Base-by-base conservation (phyloP, 495 filamentous ascomycete genomes). In the Podospora australis region DNA sequence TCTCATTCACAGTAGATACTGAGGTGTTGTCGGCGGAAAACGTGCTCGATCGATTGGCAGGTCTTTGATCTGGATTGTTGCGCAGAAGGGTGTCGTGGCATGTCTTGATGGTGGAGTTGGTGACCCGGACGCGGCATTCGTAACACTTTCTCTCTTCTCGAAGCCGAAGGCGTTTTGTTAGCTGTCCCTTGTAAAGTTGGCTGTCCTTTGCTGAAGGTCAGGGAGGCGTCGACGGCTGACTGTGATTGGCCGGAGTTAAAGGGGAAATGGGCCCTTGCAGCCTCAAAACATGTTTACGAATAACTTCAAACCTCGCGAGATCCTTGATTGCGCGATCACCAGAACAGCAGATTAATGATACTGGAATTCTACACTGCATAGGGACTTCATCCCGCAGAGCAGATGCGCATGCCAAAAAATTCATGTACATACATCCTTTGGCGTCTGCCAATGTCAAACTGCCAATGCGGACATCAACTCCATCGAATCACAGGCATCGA, bases 1-100 rank as follows among this genome's bases (percentile, higher is more conserved):
- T 41, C 30, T 53, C 50, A 53, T 57, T 32, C 50, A 52, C 16
- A 17, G 38, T 26, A 4, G 11, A 13, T 2, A 20, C n/a, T 6
- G 1, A 19, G 17, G 14, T 16, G 17, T 7, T 29, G 19, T 4
- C 9, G 29, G 28, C 8, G 6, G 17, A 35, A n/a, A 20, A 22
- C 25, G 17, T 28, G 30, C 6, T n/a, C n/a, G n/a, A n/a, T 35
- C 23, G 48, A 39, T 52, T 46, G 49, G 41, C 40, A 19, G 25
- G 26, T 16, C 24, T 35, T 13, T 25, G 13, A 19, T 32, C 11
- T 28, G 36, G 49, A 20, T 43, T 14, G 35, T 21, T 19, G 20
- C 23, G 17, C 46, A 34, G 29, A 26, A 39, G 19, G 17, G 19
- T 17, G 35, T 49, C 14, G 16, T 39, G 34, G 19, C 23, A 11